These are phyloP conservation scores for Penicillium manginii DNA, from an alignment of 495 filamentous ascomycete genomes.

Conservation along the genomic window DNA sequence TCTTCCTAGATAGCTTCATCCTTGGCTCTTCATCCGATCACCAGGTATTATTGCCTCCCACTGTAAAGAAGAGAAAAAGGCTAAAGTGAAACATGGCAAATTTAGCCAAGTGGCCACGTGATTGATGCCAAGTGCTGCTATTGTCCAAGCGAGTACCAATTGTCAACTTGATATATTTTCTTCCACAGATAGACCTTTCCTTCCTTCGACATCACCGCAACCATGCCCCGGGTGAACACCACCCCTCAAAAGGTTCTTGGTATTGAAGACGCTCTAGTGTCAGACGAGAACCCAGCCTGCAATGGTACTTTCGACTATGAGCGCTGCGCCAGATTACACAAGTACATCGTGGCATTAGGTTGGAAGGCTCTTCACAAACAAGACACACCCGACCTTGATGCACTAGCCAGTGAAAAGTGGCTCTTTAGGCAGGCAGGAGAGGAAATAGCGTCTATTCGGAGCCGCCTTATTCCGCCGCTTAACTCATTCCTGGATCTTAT, in stretches of 20 bases:
- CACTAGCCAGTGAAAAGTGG: conserved; percentile 11
- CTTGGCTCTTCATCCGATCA: too few species aligned
- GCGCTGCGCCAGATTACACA: conserved; percentile 48
- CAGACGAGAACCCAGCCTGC: conserved; percentile 32
- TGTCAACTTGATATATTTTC: too few species aligned
- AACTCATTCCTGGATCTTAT: conserved; percentile 31
- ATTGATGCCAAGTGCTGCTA: too few species aligned
- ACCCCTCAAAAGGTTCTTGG: conserved; percentile 20
- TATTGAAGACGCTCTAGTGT: conserved; percentile 34
- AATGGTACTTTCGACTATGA: conserved; percentile 35
- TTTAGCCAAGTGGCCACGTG: too few species aligned
- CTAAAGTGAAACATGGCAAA: too few species aligned
- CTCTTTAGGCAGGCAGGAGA: conserved; percentile 1
- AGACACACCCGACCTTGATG: conserved; percentile 18
- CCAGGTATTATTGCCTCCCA: too few species aligned
- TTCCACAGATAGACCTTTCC: too few species aligned
- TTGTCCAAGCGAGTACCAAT: too few species aligned
- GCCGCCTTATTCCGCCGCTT: conserved; percentile 28
- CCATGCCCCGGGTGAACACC: conserved; percentile 17
- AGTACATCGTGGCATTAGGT: conserved; percentile 40
- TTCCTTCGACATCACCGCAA: conserved; percentile 7
- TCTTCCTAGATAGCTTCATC: too few species aligned
- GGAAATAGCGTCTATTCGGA: conserved; percentile 16
- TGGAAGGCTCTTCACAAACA: conserved; percentile 30
- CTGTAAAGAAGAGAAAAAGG: too few species aligned